phyloP scores from a whole-genome alignment of 805 yeast genomes.

The Komagataella phaffii region DNA sequence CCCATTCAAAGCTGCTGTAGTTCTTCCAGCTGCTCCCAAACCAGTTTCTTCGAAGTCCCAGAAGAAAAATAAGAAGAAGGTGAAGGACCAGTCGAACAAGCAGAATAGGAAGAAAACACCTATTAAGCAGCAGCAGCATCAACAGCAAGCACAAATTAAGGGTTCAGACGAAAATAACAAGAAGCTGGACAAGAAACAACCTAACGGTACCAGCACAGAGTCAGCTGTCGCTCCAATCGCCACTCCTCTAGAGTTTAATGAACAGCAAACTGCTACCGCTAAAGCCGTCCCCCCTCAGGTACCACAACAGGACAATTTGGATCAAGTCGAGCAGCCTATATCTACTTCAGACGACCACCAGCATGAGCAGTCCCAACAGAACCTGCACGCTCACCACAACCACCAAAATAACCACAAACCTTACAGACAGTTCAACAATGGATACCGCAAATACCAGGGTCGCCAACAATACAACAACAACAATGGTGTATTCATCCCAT shows the following conservation, averaged over 20 bases:
- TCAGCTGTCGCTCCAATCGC: not conserved
- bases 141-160: conserved; percentile 1
- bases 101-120: not conserved
- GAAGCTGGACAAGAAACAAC: conserved; percentile 3
- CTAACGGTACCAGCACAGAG: not conserved
- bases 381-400: not conserved
- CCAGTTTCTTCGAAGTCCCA: not conserved
- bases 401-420: not conserved
- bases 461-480: conserved; percentile 6
- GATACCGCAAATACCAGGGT: conserved; percentile 10
- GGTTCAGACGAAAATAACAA: conserved; percentile 1
- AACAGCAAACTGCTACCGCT: not conserved
- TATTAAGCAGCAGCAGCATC: conserved; percentile 1
- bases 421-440: conserved; percentile 5
- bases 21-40: conserved; percentile 21
- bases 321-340: conserved; percentile 1
- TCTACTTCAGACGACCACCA: conserved; percentile 2
- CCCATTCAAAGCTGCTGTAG: conserved; percentile 49
- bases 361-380: conserved; percentile 1
- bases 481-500: conserved; percentile 10
- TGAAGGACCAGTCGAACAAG: conserved; percentile 1
- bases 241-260: not conserved
- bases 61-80: not conserved
- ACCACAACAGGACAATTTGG: not conserved
- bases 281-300: not conserved